phyloP scores from a whole-genome alignment of 2,329 filamentous ascomycete genomes.

The Aureobasidium sp. region DNA sequence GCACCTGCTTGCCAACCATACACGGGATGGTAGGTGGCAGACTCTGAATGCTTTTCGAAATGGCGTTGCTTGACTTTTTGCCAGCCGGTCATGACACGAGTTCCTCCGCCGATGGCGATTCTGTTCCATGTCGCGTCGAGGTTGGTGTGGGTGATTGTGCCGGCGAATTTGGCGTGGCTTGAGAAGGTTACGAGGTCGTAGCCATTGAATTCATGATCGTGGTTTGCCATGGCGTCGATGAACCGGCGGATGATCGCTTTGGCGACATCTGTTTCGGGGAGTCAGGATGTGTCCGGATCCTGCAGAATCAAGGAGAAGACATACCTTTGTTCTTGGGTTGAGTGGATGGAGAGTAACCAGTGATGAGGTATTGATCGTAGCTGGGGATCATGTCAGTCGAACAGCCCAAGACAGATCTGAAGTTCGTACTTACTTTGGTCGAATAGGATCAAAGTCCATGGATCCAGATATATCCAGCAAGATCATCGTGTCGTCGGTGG shows the following conservation, averaged over 20 bases:
- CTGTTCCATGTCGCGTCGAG: constrained; percentile 28
- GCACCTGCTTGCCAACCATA: constrained; percentile 45
- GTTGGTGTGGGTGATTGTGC: constrained; percentile 33
- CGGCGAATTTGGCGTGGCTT: constrained; percentile 30
- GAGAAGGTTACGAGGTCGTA: constrained; percentile 41
- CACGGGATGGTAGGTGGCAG: constrained; percentile 36
- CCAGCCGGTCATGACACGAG: constrained; percentile 43
- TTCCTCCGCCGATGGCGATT: constrained; percentile 35
- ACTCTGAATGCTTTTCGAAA: constrained; percentile 39
- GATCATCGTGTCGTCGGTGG: constrained; percentile 41
- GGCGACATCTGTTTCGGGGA: constrained; percentile 29
- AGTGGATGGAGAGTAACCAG: constrained; percentile 27
- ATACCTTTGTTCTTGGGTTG: constrained; percentile 41
- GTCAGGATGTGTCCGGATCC: not conserved
- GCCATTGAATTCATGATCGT: constrained; percentile 33
- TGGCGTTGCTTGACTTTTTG: constrained; percentile 41
- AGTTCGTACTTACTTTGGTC: constrained; percentile 21
- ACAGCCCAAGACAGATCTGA: too few species aligned
- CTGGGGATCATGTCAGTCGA: constrained; percentile 11
- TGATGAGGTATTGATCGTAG: constrained; percentile 39
- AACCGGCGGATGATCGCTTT: constrained; percentile 39
- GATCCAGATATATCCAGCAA: constrained; percentile 40
- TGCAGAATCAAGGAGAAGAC: not conserved
- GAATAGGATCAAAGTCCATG: constrained; percentile 38
- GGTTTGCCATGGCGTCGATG: constrained; percentile 37